These are phyloP conservation scores for Aspergillus carbonarius DNA, from an alignment of 2,329 filamentous ascomycete species.

Conservation along the genomic window DNA sequence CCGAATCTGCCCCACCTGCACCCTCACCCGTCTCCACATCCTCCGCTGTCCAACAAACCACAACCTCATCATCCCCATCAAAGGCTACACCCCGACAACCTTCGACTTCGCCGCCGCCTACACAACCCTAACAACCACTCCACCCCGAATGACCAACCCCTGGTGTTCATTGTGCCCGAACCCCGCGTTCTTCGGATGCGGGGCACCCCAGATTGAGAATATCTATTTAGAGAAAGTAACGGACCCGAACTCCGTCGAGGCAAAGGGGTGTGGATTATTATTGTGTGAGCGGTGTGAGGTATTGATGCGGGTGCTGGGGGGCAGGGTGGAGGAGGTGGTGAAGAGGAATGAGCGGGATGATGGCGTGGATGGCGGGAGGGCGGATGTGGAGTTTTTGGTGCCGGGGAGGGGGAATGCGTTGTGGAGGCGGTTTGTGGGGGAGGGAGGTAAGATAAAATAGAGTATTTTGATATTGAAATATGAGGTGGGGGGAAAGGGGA, in stretches of 20 bases:
- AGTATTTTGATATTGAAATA: background rate
- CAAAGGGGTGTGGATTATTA: conserved; percentile 29
- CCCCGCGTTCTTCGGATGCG: conserved; percentile 40
- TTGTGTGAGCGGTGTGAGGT: conserved; percentile 30
- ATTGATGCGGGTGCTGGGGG: conserved; percentile 15
- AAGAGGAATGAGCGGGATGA: conserved; percentile 13
- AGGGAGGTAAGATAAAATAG: background rate
- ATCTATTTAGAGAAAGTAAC: conserved; percentile 7
- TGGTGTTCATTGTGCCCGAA: conserved; percentile 46
- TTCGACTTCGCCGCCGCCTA: conserved; percentile 30
- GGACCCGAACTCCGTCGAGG: conserved; percentile 4
- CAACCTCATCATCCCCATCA: background rate
- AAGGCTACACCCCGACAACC: background rate
- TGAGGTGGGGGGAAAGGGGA: background rate
- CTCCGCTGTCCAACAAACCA: background rate
- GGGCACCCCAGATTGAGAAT: conserved; percentile 9
- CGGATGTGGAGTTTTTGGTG: conserved; percentile 29
- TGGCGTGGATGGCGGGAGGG: conserved; percentile 20
- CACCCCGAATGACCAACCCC: conserved; percentile 16
- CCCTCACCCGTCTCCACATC: conserved; percentile 8
- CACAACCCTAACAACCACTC: conserved; percentile 16
- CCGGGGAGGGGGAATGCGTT: conserved; percentile 15
- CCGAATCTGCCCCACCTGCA: conserved; percentile 42
- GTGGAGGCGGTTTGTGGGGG: conserved; percentile 5
- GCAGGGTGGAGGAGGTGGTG: conserved; percentile 22